Percentiles rank a stretch among this genome's conserved stretches.
Conservation (phyloP, 768 basidiomycete species). For the Russula brevipes region DNA sequence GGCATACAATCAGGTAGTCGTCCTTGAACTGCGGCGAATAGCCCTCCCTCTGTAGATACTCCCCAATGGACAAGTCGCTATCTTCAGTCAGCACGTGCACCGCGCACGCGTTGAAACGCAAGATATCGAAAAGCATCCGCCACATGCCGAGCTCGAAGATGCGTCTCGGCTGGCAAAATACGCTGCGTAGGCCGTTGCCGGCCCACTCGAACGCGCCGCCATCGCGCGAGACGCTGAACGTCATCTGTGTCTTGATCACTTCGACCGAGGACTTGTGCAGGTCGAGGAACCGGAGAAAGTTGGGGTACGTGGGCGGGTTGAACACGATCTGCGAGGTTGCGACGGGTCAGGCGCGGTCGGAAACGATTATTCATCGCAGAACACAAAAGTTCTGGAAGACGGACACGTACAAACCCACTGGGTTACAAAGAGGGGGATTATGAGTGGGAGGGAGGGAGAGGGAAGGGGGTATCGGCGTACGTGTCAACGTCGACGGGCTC, state of each 20-base stretch:
- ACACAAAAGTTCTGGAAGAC: neutral
- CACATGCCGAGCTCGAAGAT: constrained; percentile 62
- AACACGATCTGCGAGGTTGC: constrained; percentile 56
- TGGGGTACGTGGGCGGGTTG: constrained; percentile 73
- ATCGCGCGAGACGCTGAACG: constrained; percentile 72
- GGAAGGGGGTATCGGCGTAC: constrained; percentile 37
- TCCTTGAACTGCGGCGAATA: constrained; percentile 66
- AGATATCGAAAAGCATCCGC: constrained; percentile 64
- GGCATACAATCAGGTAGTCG: constrained; percentile 66
- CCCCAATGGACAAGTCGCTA: constrained; percentile 43
- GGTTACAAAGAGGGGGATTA: too few species aligned
- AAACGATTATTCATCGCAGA: too few species aligned
- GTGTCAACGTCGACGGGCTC: constrained; percentile 57
- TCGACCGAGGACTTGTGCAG: constrained; percentile 40
- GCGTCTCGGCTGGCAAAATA: constrained; percentile 64
- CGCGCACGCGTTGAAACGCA: constrained; percentile 69
- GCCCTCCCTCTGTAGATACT: constrained; percentile 54
- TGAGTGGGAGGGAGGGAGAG: neutral
- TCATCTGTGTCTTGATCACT: constrained; percentile 63
- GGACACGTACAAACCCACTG: constrained; percentile 11
- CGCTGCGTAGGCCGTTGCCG: constrained; percentile 51
- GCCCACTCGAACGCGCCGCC: constrained; percentile 71
- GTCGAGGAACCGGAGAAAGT: constrained; percentile 66
- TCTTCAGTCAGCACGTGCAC: constrained; percentile 39
- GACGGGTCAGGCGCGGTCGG: too few species aligned